Base-by-base conservation (phyloP, 352 stramenopile species). In the Albugo candida region DNA sequence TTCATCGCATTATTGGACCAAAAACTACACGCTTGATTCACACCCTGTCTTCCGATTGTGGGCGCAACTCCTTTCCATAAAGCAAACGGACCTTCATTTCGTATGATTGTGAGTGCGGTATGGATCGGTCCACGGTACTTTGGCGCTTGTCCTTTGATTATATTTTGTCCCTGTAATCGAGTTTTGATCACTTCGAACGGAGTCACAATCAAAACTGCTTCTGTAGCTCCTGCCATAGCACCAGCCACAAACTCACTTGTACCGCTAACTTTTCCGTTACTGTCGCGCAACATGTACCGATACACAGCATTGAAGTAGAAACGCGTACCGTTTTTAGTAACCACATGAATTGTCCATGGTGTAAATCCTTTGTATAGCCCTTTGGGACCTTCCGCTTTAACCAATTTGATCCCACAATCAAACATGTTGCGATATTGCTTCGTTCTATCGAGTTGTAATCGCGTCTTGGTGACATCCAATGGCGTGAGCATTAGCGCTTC, bases 181-280 rank as follows among this genome's bases (percentile, higher is more conserved):
- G 79, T 98, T 72, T 98, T 98, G 63, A 96, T 97, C 2, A 98
- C 94, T 65, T 98, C 94, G 16, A 96, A 96, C 11, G 94, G 94
- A 34, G 93, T 98, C 5, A 98, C 93, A 45, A 98, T 95, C 6
- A 97, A 58, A 60, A 97, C 70, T 17, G 93, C 93, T 58, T 98
- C 94, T 0, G 93, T 98, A 13, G 95, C 71, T 19, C 94, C 94
- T 10, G 83, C 92, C 3, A 92, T 51, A 5, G 97, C 74, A 20
- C 94, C 94, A 19, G 93, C 93, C 24, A 81, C 45, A 49, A 89
- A 89, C 54, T 89, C 73, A 37, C 84, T 85, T 39, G 63, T 53
- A 24, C 72, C 76, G 42, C 69, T 86, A 35, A 89, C 73, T 43
- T 92, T 76, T 14, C 74, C 76, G 53, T 92, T 83, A 56, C 71